Conservation (phyloP, 805 yeast species). For the Starmerella cellae region DNA sequence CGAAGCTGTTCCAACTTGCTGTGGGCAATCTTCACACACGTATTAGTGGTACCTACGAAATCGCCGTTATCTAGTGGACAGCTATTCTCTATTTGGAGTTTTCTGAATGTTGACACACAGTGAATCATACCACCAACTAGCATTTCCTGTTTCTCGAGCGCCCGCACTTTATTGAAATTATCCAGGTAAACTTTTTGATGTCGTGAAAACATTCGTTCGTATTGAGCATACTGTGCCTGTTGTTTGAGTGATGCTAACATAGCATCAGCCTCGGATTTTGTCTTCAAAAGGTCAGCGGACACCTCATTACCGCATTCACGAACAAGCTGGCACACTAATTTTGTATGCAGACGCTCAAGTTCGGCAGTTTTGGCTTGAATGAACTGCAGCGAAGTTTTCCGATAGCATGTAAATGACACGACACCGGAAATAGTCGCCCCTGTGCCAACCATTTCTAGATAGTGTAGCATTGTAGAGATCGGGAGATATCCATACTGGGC, state of each 20-base stretch:
- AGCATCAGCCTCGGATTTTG: slow-evolving; percentile 4
- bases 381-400: slow-evolving; percentile 24
- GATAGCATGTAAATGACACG: slow-evolving; percentile 53
- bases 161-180: slow-evolving; percentile 21
- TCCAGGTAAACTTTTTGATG: background rate
- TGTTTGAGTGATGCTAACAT: slow-evolving; percentile 31
- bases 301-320: slow-evolving; percentile 29
- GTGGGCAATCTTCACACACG: too few relatives aligned
- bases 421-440: slow-evolving; percentile 51
- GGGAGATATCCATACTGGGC: slow-evolving; percentile 47
- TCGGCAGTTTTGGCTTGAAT: slow-evolving; percentile 30
- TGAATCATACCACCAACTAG: slow-evolving; percentile 55
- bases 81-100: too few relatives aligned
- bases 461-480: slow-evolving; percentile 38
- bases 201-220: slow-evolving; percentile 31
- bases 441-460: slow-evolving; percentile 42
- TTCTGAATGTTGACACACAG: slow-evolving; percentile 27
- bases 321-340: slow-evolving; percentile 38
- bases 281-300: background rate
- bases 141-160: slow-evolving; percentile 39
- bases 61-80: too few relatives aligned
- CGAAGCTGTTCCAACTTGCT: slow-evolving; percentile 1
- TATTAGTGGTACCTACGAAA: too few relatives aligned
- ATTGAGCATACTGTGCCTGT: slow-evolving; percentile 45
- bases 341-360: slow-evolving; percentile 32